Conservation (phyloP, 306 rosid species). For the Gastrolobium bilobum region DNA sequence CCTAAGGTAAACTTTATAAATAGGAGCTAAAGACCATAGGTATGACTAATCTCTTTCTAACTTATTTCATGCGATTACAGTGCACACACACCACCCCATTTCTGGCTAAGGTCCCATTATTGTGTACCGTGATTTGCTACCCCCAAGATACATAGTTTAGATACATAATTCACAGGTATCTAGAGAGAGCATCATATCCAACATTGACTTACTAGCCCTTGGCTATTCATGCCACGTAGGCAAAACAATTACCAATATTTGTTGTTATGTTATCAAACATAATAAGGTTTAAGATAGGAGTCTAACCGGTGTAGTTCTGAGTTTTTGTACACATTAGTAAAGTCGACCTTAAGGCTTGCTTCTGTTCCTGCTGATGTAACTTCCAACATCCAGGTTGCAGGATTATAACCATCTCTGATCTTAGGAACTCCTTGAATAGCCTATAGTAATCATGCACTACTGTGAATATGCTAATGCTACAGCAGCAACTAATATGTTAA, state of each 20-base stretch:
- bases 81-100: too few species aligned
- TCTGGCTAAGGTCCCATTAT: too few species aligned
- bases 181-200: too few species aligned
- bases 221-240: too few species aligned
- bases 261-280: not conserved
- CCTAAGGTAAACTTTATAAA: too few species aligned
- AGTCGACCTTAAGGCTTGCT: conserved; percentile 67
- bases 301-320: conserved; percentile 56
- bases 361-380: conserved; percentile 80
- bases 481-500: not conserved
- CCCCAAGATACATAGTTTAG: too few species aligned
- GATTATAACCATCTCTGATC: conserved; percentile 80
- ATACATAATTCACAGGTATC: too few species aligned
- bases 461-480: conserved; percentile 13
- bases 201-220: too few species aligned
- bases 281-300: conserved; percentile 3
- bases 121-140: too few species aligned
- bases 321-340: conserved; percentile 57
- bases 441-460: conserved; percentile 47
- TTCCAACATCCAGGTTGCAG: conserved; percentile 97
- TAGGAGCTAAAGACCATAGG: too few species aligned
- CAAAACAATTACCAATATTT: not conserved
- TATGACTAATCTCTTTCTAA: too few species aligned
- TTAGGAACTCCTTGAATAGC: conserved; percentile 78
- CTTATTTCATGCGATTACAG: too few species aligned